Conservation (phyloP, 176 grass and related monocot genomes). For the Oryza coarctata region DNA sequence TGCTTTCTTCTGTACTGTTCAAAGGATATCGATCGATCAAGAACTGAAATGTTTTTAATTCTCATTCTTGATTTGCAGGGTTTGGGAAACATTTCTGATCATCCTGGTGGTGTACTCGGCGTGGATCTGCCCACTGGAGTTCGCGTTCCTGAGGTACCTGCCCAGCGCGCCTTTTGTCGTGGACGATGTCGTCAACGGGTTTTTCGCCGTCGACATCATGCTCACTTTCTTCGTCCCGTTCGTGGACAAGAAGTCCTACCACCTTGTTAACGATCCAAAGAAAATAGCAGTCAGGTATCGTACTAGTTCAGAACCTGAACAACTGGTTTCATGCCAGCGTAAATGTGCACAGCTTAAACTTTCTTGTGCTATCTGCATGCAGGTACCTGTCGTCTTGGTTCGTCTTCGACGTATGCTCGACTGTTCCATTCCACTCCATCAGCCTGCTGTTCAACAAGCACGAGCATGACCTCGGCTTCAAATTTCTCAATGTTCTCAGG, state of each 20-base stretch:
- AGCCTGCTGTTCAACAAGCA: constrained; percentile 47
- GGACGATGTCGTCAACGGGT: constrained; percentile 60
- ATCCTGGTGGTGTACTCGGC: constrained; percentile 75
- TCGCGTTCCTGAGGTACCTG: constrained; percentile 69
- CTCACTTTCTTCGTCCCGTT: constrained; percentile 80
- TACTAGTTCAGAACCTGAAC: background rate
- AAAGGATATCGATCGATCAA: background rate
- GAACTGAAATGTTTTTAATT: no score
- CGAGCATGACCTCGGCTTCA: constrained; percentile 48
- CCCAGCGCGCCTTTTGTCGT: constrained; percentile 55
- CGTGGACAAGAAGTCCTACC: constrained; percentile 51
- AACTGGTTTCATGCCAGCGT: background rate
- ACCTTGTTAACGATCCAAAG: constrained; percentile 57
- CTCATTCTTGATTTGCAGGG: constrained; percentile 30
- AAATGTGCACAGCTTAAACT: background rate
- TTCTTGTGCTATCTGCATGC: constrained; percentile 9
- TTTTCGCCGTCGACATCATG: constrained; percentile 63
- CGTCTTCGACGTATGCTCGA: constrained; percentile 65
- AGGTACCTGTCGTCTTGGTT: constrained; percentile 78
- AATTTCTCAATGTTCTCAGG: constrained; percentile 57
- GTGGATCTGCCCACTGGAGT: constrained; percentile 81
- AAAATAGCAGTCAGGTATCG: constrained; percentile 59
- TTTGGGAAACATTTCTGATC: constrained; percentile 70
- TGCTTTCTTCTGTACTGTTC: background rate
- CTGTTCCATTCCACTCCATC: constrained; percentile 57